Conservation (phyloP, 2,329 filamentous ascomycete species). For the Ophiocordyceps robertsii region DNA sequence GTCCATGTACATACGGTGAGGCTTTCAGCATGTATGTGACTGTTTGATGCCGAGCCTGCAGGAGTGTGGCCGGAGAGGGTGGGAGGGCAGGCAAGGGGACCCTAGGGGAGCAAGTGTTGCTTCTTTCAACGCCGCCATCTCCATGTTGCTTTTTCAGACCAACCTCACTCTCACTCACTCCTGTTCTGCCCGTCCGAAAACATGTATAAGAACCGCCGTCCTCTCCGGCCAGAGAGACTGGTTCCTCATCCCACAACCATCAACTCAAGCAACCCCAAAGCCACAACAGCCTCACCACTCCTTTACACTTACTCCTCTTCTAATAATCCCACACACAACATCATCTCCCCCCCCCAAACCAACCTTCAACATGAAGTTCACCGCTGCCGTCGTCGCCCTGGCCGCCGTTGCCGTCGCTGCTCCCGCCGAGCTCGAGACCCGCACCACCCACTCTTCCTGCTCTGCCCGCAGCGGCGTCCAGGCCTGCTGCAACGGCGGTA, state of each 20-base stretch:
- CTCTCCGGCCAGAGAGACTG: neutral
- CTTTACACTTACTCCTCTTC: neutral
- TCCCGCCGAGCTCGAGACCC: neutral
- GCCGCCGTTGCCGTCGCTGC: constrained; percentile 1
- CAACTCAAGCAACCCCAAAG: neutral
- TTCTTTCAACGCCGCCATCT: too few species aligned
- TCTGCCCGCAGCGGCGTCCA: neutral
- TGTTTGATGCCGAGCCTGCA: neutral
- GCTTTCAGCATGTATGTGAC: too few species aligned
- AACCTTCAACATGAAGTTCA: constrained; percentile 1
- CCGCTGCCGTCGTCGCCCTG: constrained; percentile 1
- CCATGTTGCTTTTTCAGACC: too few species aligned
- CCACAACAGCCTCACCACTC: neutral
- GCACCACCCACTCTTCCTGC: neutral
- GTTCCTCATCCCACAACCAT: neutral
- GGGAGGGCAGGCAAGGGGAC: neutral
- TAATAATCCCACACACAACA: too few species aligned
- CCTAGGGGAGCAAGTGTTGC: neutral
- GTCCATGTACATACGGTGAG: too few species aligned
- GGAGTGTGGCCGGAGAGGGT: neutral
- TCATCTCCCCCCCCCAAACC: neutral
- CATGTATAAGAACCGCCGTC: neutral
- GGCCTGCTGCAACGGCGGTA: constrained; percentile 2
- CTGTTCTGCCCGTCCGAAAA: neutral
- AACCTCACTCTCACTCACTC: neutral